Conservation (phyloP, 2,329 filamentous ascomycete genomes). For the Didymella keratinophila region DNA sequence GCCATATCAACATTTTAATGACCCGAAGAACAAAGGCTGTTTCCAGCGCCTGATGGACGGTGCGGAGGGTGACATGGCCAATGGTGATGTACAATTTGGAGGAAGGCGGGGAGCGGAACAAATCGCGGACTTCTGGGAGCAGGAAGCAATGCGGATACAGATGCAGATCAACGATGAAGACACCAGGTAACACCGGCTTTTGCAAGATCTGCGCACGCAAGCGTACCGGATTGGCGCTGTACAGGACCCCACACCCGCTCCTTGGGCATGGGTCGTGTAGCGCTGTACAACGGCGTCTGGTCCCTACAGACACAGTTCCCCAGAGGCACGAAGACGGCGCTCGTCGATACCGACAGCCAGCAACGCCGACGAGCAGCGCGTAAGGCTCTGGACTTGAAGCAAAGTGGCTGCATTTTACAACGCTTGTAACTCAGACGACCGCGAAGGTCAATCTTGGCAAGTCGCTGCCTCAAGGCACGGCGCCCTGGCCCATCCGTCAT, state of each 20-base stretch:
- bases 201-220: background rate
- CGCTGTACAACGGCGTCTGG: background rate
- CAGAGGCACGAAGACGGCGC: background rate
- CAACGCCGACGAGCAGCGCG: background rate
- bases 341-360: background rate
- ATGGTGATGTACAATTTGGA: constrained; percentile 54
- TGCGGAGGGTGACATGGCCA: constrained; percentile 74
- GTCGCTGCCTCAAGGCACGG: background rate
- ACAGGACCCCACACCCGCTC: background rate
- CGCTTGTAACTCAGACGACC: background rate
- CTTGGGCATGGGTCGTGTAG: background rate
- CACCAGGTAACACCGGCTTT: constrained; percentile 14
- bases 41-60: constrained; percentile 91
- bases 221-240: background rate
- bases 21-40: constrained; percentile 68
- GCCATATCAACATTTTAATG: constrained; percentile 90
- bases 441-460: background rate
- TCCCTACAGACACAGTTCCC: background rate
- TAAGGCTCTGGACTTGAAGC: background rate
- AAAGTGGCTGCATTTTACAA: background rate
- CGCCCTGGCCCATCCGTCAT: background rate
- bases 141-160: constrained; percentile 47
- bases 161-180: constrained; percentile 51
- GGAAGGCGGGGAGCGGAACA: constrained; percentile 55
- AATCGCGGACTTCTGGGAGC: constrained; percentile 49